A percentile compares a stretch with the other conserved stretches of the same genome.
phyloP scores from a whole-genome alignment of 1,139 yeast species.

The Insectozyma bohioensis region DNA sequence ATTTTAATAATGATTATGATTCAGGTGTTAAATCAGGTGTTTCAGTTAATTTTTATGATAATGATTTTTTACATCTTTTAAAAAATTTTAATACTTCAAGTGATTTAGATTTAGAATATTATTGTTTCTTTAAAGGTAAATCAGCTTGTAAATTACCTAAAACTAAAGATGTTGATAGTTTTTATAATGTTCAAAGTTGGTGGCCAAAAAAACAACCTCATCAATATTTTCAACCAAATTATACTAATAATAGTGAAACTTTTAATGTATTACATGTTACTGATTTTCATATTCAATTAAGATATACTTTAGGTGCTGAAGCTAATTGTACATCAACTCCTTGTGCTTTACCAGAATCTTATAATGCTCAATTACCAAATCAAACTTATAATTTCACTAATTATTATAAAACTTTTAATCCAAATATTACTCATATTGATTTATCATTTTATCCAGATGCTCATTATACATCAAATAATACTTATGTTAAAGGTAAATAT shows the following conservation, averaged over 20 bases:
- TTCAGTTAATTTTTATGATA: constrained; percentile 36
- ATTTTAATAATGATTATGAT: constrained; percentile 19
- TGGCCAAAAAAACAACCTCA: constrained; percentile 32
- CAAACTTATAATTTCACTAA: constrained; percentile 34
- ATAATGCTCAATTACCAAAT: constrained; percentile 29
- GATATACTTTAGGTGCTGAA: constrained; percentile 58
- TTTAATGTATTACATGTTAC: constrained; percentile 65
- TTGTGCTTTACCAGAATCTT: constrained; percentile 48
- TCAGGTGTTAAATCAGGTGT: constrained; percentile 23
- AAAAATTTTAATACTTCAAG: constrained; percentile 35
- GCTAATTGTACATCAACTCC: constrained; percentile 54
- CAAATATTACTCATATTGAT: constrained; percentile 25
- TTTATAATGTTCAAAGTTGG: constrained; percentile 26
- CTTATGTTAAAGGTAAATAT: constrained; percentile 39
- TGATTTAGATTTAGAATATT: constrained; percentile 35
- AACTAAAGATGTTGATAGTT: constrained; percentile 26
- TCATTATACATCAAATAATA: constrained; percentile 33
- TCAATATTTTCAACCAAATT: constrained; percentile 25
- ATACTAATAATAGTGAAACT: constrained; percentile 19
- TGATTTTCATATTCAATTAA: constrained; percentile 62
- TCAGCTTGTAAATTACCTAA: constrained; percentile 29
- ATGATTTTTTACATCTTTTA: constrained; percentile 40
- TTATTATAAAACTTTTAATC: constrained; percentile 20
- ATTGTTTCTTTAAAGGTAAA: constrained; percentile 28
- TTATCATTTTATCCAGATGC: constrained; percentile 17